phyloP scores from a whole-genome alignment of 1,139 yeast species.

The Geotrichum fermentans region DNA sequence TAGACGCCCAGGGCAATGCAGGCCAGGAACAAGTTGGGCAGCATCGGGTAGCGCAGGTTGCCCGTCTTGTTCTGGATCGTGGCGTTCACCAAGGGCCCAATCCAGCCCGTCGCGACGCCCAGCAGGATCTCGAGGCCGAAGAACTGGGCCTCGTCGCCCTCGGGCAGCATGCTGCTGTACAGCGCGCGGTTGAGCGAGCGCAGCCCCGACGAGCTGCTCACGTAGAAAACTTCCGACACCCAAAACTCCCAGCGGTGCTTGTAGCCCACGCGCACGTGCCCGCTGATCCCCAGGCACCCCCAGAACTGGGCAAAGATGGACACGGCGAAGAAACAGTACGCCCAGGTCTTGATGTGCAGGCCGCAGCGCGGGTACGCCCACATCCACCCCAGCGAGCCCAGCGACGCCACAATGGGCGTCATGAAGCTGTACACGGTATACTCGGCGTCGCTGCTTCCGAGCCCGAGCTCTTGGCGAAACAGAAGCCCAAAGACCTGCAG shows the following conservation, averaged over 20 bases:
- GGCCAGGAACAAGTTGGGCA: constrained; percentile 41
- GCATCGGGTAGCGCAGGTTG: constrained; percentile 42
- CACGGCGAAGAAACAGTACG: constrained; percentile 36
- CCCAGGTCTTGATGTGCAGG: constrained; percentile 39
- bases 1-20: constrained; percentile 34
- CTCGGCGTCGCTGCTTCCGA: constrained; percentile 43
- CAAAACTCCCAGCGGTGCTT: constrained; percentile 47
- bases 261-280: constrained; percentile 38
- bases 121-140: constrained; percentile 45
- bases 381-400: constrained; percentile 45
- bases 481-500: constrained; percentile 40
- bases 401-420: constrained; percentile 39
- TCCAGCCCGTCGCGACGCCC: constrained; percentile 47
- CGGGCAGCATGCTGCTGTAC: constrained; percentile 43
- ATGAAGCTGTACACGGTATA: constrained; percentile 44
- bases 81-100: constrained; percentile 43
- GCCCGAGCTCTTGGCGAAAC: constrained; percentile 44
- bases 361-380: constrained; percentile 34
- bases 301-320: constrained; percentile 42
- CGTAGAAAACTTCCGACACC: constrained; percentile 42
- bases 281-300: constrained; percentile 44
- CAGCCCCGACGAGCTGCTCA: constrained; percentile 40
- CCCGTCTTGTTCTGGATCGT: constrained; percentile 43
- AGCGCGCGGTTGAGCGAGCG: constrained; percentile 42
- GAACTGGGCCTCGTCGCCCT: constrained; percentile 45